phyloP scores from a whole-genome alignment of 2,329 filamentous ascomycete species.

The Ambrosiella xylebori region DNA sequence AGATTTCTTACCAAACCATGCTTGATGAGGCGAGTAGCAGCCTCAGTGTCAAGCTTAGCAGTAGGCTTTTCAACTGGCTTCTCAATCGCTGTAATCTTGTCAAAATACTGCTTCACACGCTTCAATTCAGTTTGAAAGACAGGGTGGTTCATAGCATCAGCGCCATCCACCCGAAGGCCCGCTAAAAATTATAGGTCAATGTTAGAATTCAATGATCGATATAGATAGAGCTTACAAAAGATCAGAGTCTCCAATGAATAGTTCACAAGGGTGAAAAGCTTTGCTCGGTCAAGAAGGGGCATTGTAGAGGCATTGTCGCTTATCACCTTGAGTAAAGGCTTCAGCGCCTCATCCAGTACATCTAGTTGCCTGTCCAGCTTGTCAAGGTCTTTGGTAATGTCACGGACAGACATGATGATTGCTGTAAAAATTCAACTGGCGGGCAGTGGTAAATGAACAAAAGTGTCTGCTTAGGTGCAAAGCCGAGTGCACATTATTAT shows the following conservation, averaged over 20 bases:
- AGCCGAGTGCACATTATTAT: too few relatives aligned
- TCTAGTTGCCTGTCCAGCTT: conserved; percentile 65
- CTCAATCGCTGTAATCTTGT: conserved; percentile 71
- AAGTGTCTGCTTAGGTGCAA: too few relatives aligned
- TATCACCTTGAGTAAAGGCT: conserved; percentile 54
- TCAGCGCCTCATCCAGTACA: conserved; percentile 54
- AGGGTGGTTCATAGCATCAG: conserved; percentile 67
- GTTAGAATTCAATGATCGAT: conserved; percentile 3
- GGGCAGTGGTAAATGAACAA: too few relatives aligned
- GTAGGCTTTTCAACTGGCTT: conserved; percentile 28
- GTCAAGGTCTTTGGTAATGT: conserved; percentile 51
- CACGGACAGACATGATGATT: conserved; percentile 25
- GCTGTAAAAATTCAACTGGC: background rate
- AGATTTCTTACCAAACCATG: conserved; percentile 47
- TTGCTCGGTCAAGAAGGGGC: conserved; percentile 85
- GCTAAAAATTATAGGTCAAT: conserved; percentile 27
- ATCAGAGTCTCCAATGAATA: conserved; percentile 84
- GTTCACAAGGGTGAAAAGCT: conserved; percentile 72
- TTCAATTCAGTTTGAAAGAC: conserved; percentile 65
- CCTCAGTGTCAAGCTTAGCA: conserved; percentile 50
- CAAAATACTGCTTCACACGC: conserved; percentile 79
- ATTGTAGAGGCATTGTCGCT: conserved; percentile 56
- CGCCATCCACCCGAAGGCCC: conserved; percentile 60
- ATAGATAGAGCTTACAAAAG: conserved; percentile 45
- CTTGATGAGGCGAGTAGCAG: conserved; percentile 66